Conservation (phyloP, 2,329 filamentous ascomycete genomes). For the Curvularia verruculosa region DNA sequence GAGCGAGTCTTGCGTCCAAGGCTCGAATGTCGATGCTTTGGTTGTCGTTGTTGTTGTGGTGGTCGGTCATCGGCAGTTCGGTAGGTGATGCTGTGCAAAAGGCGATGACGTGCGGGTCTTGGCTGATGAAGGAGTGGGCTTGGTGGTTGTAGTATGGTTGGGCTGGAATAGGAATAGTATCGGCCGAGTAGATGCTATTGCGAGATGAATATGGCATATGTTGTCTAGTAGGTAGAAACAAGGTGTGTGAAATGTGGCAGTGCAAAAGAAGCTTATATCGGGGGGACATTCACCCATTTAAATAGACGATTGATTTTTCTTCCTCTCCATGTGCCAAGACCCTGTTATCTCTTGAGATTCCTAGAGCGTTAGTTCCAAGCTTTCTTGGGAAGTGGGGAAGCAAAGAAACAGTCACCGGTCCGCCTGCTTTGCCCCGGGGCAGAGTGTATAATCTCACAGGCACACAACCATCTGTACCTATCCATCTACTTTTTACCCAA, state of each 20-base stretch:
- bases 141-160: neutral
- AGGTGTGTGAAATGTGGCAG: constrained; percentile 1
- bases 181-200: neutral
- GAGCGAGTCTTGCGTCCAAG: constrained; percentile 1
- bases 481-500: neutral
- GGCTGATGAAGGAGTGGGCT: constrained; percentile 3
- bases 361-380: neutral
- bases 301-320: constrained; percentile 17
- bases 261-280: constrained; percentile 7
- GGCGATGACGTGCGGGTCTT: constrained; percentile 11
- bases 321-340: neutral
- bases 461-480: neutral
- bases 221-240: too few relatives aligned
- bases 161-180: too few relatives aligned
- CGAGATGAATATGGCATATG: neutral
- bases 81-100: constrained; percentile 11
- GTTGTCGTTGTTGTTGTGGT: constrained; percentile 27
- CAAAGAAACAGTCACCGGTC: neutral
- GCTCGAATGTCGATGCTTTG: constrained; percentile 22
- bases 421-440: neutral
- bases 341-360: neutral
- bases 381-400: neutral
- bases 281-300: constrained; percentile 1
- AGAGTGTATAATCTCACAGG: neutral
- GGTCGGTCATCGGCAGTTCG: constrained; percentile 40